These are phyloP conservation scores for Albifimbria verrucaria DNA, from an alignment of 2,329 filamentous ascomycete genomes.

Conservation along the genomic window DNA sequence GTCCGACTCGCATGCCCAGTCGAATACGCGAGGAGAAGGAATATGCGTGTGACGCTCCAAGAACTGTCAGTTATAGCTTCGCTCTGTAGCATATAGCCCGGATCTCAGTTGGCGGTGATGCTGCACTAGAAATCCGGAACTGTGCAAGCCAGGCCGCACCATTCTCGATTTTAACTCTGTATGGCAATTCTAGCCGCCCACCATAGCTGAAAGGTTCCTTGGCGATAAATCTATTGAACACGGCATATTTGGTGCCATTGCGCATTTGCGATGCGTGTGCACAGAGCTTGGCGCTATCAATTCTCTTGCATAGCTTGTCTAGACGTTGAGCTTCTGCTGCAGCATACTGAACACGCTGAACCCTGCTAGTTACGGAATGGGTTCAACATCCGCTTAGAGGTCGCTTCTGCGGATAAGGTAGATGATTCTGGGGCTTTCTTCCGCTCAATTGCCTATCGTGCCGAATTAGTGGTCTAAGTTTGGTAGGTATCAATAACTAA, in stretches of 20 bases:
- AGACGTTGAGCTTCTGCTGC: slow-evolving; percentile 14
- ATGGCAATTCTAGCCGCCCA: slow-evolving; percentile 22
- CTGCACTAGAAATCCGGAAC: slow-evolving; percentile 14
- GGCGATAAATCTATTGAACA: slow-evolving; percentile 9
- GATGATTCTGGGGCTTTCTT: too few relatives aligned
- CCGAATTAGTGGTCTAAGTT: too few relatives aligned
- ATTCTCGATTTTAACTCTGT: slow-evolving; percentile 23
- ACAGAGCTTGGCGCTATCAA: slow-evolving; percentile 14
- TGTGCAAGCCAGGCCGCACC: slow-evolving; percentile 20
- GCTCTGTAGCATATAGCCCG: slow-evolving; percentile 20
- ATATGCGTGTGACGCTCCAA: slow-evolving; percentile 18
- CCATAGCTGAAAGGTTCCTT: not conserved
- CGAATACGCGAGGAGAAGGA: slow-evolving; percentile 30
- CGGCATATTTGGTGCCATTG: slow-evolving; percentile 6
- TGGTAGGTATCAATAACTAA: too few relatives aligned
- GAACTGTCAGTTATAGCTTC: slow-evolving; percentile 20
- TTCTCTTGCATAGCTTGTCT: slow-evolving; percentile 10
- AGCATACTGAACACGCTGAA: slow-evolving; percentile 11
- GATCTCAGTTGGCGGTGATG: slow-evolving; percentile 15
- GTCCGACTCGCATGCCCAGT: slow-evolving; percentile 25
- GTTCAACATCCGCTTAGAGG: too few relatives aligned
- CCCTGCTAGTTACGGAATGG: too few relatives aligned
- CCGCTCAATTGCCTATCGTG: too few relatives aligned
- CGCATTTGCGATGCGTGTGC: slow-evolving; percentile 13
- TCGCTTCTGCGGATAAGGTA: too few relatives aligned